These are phyloP conservation scores for Rhizopus delemar DNA, from an alignment of 371 early-diverging fungal species.

Conservation along the genomic window DNA sequence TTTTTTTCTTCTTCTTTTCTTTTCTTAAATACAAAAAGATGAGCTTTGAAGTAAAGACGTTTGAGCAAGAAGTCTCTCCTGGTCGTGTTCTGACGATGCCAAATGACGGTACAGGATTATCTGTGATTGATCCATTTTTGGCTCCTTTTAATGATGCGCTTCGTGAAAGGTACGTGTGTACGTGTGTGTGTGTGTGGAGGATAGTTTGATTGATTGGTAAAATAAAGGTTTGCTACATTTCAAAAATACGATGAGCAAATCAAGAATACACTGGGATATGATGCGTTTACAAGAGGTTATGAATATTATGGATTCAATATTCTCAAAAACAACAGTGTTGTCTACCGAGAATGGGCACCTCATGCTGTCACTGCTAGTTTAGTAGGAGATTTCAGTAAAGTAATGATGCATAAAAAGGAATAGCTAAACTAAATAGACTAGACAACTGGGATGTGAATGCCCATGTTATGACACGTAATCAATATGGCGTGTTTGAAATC, in stretches of 20 bases:
- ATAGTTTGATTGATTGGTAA: slow-evolving; percentile 51
- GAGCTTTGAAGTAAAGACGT: slow-evolving; percentile 11
- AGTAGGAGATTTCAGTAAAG: slow-evolving; percentile 90
- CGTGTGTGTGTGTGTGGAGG: neutral
- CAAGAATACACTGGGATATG: slow-evolving; percentile 68
- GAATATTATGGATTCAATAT: slow-evolving; percentile 76
- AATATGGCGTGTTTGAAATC: slow-evolving; percentile 80
- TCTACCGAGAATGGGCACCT: slow-evolving; percentile 94
- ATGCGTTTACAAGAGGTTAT: slow-evolving; percentile 76
- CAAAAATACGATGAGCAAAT: slow-evolving; percentile 67
- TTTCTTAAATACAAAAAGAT: neutral
- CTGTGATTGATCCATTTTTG: slow-evolving; percentile 68
- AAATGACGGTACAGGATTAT: slow-evolving; percentile 62
- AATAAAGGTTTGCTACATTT: slow-evolving; percentile 60
- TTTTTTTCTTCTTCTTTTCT: neutral
- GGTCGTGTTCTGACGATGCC: slow-evolving; percentile 34
- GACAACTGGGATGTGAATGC: slow-evolving; percentile 77
- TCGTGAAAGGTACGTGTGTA: slow-evolving; percentile 46
- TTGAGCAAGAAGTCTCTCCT: slow-evolving; percentile 31
- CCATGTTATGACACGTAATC: slow-evolving; percentile 75
- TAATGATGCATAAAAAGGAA: neutral
- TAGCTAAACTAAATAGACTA: slow-evolving; percentile 19
- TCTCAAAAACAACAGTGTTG: slow-evolving; percentile 57
- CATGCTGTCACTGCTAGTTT: slow-evolving; percentile 74
- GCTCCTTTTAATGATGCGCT: slow-evolving; percentile 62